Evolutionary conservation across 768 basidiomycete genomes (phyloP).

Genomic region (Neoboletus magnificus): DNA sequence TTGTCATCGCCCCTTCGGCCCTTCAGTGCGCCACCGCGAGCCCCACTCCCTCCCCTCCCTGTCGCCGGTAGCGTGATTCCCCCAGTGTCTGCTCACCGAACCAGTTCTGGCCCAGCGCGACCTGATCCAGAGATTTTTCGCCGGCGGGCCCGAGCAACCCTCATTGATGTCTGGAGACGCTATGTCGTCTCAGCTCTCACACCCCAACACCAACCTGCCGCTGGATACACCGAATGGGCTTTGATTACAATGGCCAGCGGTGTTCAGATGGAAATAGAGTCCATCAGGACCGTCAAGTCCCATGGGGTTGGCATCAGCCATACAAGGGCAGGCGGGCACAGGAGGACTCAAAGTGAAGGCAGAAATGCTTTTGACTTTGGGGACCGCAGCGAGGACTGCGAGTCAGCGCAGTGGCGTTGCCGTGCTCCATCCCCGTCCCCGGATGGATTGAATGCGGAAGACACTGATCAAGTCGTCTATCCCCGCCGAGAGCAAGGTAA

Average conservation of each 20-base stretch:
- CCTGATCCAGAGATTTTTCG: conserved; percentile 45
- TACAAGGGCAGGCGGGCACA: conserved; percentile 29
- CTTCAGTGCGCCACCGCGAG: conserved; percentile 26
- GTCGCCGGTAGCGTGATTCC: conserved; percentile 25
- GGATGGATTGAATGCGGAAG: conserved; percentile 8
- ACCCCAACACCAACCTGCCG: conserved; percentile 32
- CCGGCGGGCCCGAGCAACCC: conserved; percentile 58
- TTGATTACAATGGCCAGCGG: conserved; percentile 26
- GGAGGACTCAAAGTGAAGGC: conserved; percentile 43
- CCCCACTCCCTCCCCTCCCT: conserved; percentile 31
- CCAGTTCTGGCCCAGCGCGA: conserved; percentile 5
- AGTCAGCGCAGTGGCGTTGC: conserved; percentile 21
- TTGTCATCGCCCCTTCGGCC: conserved; percentile 18
- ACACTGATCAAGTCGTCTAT: conserved; percentile 28
- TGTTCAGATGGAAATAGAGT: conserved; percentile 18
- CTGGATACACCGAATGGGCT: conserved; percentile 32
- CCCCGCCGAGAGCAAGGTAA: conserved; percentile 27
- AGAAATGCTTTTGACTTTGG: conserved; percentile 39
- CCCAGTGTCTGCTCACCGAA: conserved; percentile 22
- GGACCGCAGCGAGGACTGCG: conserved; percentile 16
- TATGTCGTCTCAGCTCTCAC: conserved; percentile 55
- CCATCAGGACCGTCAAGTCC: conserved; percentile 1
- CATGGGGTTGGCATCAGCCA: not conserved
- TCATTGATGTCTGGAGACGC: conserved; percentile 65
- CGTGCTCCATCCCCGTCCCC: conserved; percentile 28